Evolutionary conservation across 2,329 filamentous ascomycete species (phyloP), one percentile per base, ranked within the genome.

Genomic region (Fusarium sp.): DNA sequence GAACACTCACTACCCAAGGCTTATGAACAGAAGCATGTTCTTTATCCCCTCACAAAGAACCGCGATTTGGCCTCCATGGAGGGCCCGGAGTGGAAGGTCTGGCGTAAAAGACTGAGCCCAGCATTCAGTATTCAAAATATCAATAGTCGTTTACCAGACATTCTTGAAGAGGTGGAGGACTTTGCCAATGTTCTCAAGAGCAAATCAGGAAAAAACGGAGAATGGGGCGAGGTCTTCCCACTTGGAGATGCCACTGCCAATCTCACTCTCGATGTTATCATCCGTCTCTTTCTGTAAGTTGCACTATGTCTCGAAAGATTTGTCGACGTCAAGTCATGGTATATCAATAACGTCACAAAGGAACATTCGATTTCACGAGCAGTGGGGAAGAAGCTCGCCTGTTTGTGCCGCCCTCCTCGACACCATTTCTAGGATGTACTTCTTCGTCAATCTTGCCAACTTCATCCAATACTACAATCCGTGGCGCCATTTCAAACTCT

Each of bases 241-340:
- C 72, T 85, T 10, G 78, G 84, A 59, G 69, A 79, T 12, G 78
- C 76, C 23, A 79, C 82, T 4, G 81, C 78, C 10, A 81, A 82
- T 57, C 69, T 85, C 21, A 81, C 83, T 0, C 80, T 84, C 14
- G 83, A 85, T 51, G 76, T 84, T 33, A 85, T 84, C 49, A 74
- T 75, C 21, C 77, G 80, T n/a, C 78, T 81, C 19, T 76, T 80
- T 6, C 67, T 84, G 77, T 82, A 63, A 58, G 68, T 57, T 19
- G 9, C 31, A 1, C 16, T n/a, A 15, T 12, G 18, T 15, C 23
- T 21, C n/a, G 8, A 41, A 16, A 25, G 8, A 21, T 25, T 31
- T 16, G 18, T 10, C 4, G 3, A 14, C 8, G 29, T 18, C 9
- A 27, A 31, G 12, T 21, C 11, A 19, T 27, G 1, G 31, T 33